Evolutionary conservation across 1,139 yeast genomes (phyloP).

Genomic region (Yamadazyma membranifaciens): DNA sequence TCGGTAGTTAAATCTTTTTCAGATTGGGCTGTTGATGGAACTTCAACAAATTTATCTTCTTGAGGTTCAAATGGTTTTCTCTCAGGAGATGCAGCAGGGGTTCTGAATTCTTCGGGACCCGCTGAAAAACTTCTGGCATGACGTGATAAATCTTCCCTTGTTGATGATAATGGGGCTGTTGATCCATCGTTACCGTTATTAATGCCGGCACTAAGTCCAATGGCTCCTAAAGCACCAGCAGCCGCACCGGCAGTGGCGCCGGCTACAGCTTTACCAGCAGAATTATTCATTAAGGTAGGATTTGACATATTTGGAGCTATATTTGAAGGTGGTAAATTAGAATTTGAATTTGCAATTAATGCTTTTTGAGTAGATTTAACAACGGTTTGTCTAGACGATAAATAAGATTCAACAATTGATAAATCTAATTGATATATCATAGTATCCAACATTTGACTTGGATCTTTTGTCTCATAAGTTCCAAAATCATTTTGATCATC

Average conservation of each 20-base stretch:
- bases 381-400: slow-evolving; percentile 21
- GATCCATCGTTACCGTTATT: slow-evolving; percentile 12
- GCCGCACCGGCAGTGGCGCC: slow-evolving; percentile 9
- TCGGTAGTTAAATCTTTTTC: slow-evolving; percentile 20
- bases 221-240: slow-evolving; percentile 11
- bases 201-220: background rate
- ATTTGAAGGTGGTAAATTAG: background rate
- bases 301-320: background rate
- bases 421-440: slow-evolving; percentile 65
- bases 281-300: background rate
- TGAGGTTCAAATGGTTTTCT: slow-evolving; percentile 15
- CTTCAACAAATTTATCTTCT: slow-evolving; percentile 28
- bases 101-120: slow-evolving; percentile 44
- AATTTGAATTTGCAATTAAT: slow-evolving; percentile 8
- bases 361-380: slow-evolving; percentile 17
- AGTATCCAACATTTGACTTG: slow-evolving; percentile 51
- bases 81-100: slow-evolving; percentile 41
- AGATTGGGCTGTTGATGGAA: slow-evolving; percentile 26
- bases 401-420: slow-evolving; percentile 31
- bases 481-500: slow-evolving; percentile 38
- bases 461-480: slow-evolving; percentile 49
- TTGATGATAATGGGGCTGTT: slow-evolving; percentile 5
- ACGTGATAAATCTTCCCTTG: slow-evolving; percentile 24
- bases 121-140: slow-evolving; percentile 41
- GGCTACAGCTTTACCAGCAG: slow-evolving; percentile 1